Percentiles rank a stretch among this genome's conserved stretches.
Evolutionary conservation across 2,329 filamentous ascomycete species (phyloP).

Genomic region (Fusarium annulatum): DNA sequence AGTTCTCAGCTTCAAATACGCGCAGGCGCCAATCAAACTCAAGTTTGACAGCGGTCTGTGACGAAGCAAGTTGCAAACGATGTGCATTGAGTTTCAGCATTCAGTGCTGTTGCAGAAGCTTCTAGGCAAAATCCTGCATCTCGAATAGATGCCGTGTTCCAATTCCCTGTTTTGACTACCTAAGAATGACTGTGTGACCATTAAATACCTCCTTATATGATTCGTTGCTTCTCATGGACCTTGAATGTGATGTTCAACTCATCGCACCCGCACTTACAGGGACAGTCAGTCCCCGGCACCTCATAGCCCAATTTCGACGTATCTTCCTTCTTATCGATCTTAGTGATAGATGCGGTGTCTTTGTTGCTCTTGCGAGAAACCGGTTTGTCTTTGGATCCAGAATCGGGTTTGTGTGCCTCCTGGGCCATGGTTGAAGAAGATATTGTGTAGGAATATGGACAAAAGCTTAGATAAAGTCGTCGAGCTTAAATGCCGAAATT

Average conservation of each 20-base stretch:
- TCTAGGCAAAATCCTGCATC: fast-evolving
- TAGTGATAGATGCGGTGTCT: fast-evolving
- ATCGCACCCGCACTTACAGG: not conserved
- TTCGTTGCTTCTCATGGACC: not conserved
- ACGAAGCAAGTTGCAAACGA: not conserved
- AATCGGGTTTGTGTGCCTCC: not conserved
- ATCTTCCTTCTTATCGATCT: fast-evolving
- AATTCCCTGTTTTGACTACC: fast-evolving
- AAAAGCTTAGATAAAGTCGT: no score
- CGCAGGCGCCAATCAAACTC: not conserved
- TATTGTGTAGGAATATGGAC: not conserved
- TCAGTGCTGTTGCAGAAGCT: not conserved
- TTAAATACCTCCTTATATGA: fast-evolving
- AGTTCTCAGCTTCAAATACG: not conserved
- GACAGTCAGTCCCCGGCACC: fast-evolving
- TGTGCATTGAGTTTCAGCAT: no score
- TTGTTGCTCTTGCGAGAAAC: fast-evolving
- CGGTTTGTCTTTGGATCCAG: not conserved
- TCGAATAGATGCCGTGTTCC: fast-evolving
- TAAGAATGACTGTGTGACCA: fast-evolving
- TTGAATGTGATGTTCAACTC: not conserved
- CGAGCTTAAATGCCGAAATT: fast-evolving
- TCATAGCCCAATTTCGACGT: fast-evolving
- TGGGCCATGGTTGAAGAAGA: fast-evolving
- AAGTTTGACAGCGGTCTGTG: fast-evolving